Evolutionary conservation across 306 rosid genomes (phyloP), one percentile per base, ranked within the genome.

Genomic region (Vachellia pachyceras): DNA sequence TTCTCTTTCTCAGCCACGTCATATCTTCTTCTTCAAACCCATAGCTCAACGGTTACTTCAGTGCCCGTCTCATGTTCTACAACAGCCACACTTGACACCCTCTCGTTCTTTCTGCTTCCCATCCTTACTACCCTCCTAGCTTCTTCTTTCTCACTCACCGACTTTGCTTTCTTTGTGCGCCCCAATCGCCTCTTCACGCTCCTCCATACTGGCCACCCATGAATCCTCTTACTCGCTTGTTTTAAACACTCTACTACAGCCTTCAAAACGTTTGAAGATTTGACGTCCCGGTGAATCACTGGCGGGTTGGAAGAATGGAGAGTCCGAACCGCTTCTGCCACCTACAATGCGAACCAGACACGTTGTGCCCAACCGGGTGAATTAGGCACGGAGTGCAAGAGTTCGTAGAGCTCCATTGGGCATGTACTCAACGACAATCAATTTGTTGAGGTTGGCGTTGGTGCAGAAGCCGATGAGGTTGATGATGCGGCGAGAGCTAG

Each of bases 241-340:
- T 71, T 73, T 4, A 92, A 68, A 40, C 84, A 77, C 82, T 90
- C 91, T 35, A 90, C 88, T 5, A 90, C 92, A 82, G 90, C 93
- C 37, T 40, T 29, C 91, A 92, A n/a, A n/a, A n/a, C n/a, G 61
- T 92, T 92, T 11, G 94, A 92, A 0, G 97, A 92, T 25, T 92
- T 92, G 4, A 92, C 90, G 20, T 92, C 97, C 3, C 97, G 77
- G 74, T 90, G 97, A 68, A 92, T 90, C 33, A 90, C 92, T 10
- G 93, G 92, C 60, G 94, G 94, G 41, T 84, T 85, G 0, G 91
- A 63, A 7, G 74, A 61, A 85, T 90, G 97, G 2, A 92, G 75
- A 22, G 25, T 71, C 17, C 25, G 80, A 50, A 87, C 87, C 58
- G 91, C 94, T 52, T 86, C 89, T 0, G 94, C 94, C 3, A 92